Conservation (phyloP, 2,329 filamentous ascomycete species). For the Pseudogymnoascus sp. region DNA sequence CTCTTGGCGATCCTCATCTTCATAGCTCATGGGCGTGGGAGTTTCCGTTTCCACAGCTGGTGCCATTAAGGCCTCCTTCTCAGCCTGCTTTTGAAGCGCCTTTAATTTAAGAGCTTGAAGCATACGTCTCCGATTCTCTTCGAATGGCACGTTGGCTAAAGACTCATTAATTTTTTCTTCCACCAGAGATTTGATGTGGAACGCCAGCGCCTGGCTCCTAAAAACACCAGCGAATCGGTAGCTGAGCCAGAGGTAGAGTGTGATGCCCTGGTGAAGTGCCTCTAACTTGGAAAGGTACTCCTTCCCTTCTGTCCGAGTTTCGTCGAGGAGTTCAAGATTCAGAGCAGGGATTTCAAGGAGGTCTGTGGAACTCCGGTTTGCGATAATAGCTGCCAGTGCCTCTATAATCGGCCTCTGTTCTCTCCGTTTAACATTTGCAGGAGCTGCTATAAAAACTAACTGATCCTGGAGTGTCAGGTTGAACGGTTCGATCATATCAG, state of each 20-base stretch:
- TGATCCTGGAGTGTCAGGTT: conserved; percentile 67
- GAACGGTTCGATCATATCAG: conserved; percentile 69
- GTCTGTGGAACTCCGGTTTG: conserved; percentile 58
- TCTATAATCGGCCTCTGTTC: conserved; percentile 47
- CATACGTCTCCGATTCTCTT: conserved; percentile 1
- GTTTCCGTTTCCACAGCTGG: not conserved
- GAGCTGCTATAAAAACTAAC: conserved; percentile 67
- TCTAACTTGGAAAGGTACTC: conserved; percentile 62
- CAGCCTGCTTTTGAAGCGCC: not conserved
- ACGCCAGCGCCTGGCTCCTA: conserved; percentile 65
- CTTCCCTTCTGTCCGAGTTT: conserved; percentile 35
- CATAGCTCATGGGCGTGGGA: conserved; percentile 1
- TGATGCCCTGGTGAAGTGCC: conserved; percentile 70
- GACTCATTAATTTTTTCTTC: conserved; percentile 60
- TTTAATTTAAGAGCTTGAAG: not conserved
- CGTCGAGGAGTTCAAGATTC: conserved; percentile 67
- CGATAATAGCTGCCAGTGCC: conserved; percentile 64
- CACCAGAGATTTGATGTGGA: conserved; percentile 70
- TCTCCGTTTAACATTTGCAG: conserved; percentile 50
- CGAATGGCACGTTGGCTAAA: conserved; percentile 13
- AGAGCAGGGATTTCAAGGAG: conserved; percentile 67
- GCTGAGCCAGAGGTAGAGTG: conserved; percentile 87
- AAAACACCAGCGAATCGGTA: conserved; percentile 84
- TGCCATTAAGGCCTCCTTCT: not conserved
- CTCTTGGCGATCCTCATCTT: conserved; percentile 8